Base-by-base conservation (phyloP, 192 early-diverging fungal species). In the Pilobolus umbonatus region DNA sequence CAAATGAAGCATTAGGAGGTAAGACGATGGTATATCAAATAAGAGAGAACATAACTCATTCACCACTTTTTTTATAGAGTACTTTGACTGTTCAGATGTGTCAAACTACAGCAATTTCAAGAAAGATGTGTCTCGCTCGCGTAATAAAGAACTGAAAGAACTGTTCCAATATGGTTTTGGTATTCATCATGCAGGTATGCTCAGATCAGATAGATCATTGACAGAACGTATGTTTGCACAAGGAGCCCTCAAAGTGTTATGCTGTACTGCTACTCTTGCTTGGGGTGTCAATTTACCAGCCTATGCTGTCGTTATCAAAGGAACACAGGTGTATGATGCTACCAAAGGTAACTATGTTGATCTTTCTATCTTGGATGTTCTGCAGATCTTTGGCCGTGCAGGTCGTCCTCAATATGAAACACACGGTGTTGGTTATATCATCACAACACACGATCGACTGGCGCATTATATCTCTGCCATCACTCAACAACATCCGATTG, bases 231-330 rank as follows among this genome's bases (percentile, higher is more conserved):
- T 95, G 68, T 99, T 99, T 75, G 87, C 81, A 17, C 85, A 90
- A 40, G 98, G 95, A 2, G 49, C 86, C 9, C 80, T 90, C 54
- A 83, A 76, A 55, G 90, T 95, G 5, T 77, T 99, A 28, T 95
- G 88, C 71, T 99, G 95, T 82, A 99, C 98, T 17, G 84, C 98
- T 5, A 99, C 98, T 0, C 77, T 99, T 30, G 98, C 98, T 10
- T 99, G 98, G 98, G 98, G 95, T 72, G 93, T 98, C 42, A 98
- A 99, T 62, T 81, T 99, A 64, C 95, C 95, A 1, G 98, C 98
- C 10, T 95, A 96, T 64, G 95, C 98, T 0, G 98, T 98, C 9
- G 80, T 98, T 17, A 98, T 99, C 72, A 98, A 98, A 71, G 98
- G 95, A 30, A 99, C 98, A 11, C 89, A 94, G 57, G 79, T 99